Base-by-base conservation (phyloP, 345 rosid genomes). In the Salix arbutifolia region DNA sequence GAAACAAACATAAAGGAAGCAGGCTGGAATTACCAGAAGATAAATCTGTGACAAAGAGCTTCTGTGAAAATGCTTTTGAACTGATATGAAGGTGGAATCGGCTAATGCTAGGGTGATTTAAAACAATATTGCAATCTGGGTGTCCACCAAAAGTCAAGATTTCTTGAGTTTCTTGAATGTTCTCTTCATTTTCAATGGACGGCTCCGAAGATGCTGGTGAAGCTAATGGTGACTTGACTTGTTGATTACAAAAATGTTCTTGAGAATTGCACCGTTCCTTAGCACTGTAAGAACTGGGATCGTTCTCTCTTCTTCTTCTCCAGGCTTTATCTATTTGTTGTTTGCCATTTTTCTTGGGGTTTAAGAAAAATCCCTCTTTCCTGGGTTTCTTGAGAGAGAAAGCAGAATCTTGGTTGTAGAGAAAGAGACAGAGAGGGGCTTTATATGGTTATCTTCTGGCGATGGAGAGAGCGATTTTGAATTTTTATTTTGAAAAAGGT, bases 101-200 rank as follows among this genome's bases (percentile, higher is more conserved):
- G 86, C 99, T 93, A 82, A 96, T 82, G 77, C 99, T 93, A 0
- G 99, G 99, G 70, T 92, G 99, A 74, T 92, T 88, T 65, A 91
- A 69, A 74, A 90, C 78, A 78, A 93, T 88, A 81, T 88, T 80
- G 83, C 97, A 89, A 72, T 93, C 97, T 13, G 94, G 97, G 81
- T 93, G 98, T 13, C 97, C 85, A 38, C 97, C 98, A 68, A 90
- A 90, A 31, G 78, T 74, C 86, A 96, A 85, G 70, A 85, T 82
- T 80, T 90, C 97, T 56, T 86, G 92, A 30, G 65, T 67, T 76
- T 80, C 88, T 48, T 73, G 79, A 66, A 69, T 77, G 66, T n/a
- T 73, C 25, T 40, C 75, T 4, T 33, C 33, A 79, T 73, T 70
- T 75, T 72, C 72, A 38, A 11, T 74, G 31, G 73, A 40, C 30